Evolutionary conservation across 2,329 filamentous ascomycete genomes (phyloP).

Genomic region (Fusarium xylarioides): DNA sequence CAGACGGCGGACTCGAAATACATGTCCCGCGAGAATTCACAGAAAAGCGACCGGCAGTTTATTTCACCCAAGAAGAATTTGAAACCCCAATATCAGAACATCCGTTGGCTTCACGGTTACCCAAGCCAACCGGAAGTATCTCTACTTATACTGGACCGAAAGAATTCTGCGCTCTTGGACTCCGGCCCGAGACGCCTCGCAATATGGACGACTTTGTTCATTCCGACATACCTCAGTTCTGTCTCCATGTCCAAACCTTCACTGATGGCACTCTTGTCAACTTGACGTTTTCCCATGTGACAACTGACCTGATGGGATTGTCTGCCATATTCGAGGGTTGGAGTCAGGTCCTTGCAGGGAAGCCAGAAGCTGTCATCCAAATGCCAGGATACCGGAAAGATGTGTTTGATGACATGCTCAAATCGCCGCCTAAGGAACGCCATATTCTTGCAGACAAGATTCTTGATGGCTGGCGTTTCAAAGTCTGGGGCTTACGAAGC

Average conservation of each 20-base stretch:
- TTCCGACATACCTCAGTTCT: constrained; percentile 14
- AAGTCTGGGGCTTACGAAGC: constrained; percentile 4
- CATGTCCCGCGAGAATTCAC: constrained; percentile 1
- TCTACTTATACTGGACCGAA: constrained; percentile 2
- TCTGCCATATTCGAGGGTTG: constrained; percentile 15
- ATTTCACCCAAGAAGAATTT: constrained; percentile 5
- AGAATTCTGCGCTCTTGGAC: constrained; percentile 11
- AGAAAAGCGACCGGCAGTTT: background rate
- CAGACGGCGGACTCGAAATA: constrained; percentile 6
- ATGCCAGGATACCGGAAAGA: constrained; percentile 9
- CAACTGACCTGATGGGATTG: constrained; percentile 15
- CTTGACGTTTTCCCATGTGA: constrained; percentile 8
- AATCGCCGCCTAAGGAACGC: background rate
- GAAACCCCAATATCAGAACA: background rate
- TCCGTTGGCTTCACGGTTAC: constrained; percentile 5
- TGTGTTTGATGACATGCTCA: background rate
- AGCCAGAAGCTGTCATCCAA: background rate
- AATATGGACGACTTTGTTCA: constrained; percentile 13
- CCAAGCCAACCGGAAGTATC: background rate
- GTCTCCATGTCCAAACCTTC: constrained; percentile 15
- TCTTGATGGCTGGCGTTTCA: constrained; percentile 13
- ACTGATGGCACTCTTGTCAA: constrained; percentile 19
- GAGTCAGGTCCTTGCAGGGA: constrained; percentile 6
- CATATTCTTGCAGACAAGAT: constrained; percentile 6
- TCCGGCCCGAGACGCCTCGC: background rate